These are phyloP conservation scores for Acanthamoeba triangularis DNA, from an alignment of 208 protist species.

Conservation along the genomic window DNA sequence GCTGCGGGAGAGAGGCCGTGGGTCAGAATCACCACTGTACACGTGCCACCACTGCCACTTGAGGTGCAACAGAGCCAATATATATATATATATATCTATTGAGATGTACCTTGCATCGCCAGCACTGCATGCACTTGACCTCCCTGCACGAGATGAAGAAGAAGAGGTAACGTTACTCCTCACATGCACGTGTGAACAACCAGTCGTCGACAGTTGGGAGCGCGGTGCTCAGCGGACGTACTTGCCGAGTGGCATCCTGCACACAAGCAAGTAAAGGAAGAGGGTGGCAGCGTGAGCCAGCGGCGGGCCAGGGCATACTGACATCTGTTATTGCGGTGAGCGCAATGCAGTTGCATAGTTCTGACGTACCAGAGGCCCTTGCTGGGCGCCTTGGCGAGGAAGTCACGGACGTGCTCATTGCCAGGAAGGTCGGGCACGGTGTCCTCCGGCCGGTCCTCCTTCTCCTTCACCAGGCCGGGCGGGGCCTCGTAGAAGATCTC, in stretches of 20 bases:
- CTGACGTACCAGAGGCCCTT: conserved; percentile 43
- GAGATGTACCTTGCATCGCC: conserved; percentile 43
- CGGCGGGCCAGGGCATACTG: not conserved
- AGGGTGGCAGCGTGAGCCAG: too few relatives aligned
- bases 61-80: too few relatives aligned
- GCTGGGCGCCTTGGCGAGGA: conserved; percentile 15
- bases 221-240: too few relatives aligned
- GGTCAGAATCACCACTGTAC: not conserved
- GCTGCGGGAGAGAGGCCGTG: not conserved
- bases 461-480: conserved; percentile 49
- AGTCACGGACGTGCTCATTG: conserved; percentile 36
- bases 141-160: not conserved
- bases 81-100: too few relatives aligned
- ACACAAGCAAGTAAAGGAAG: too few relatives aligned
- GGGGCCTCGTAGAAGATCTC: conserved; percentile 67
- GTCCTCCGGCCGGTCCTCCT: conserved; percentile 47
- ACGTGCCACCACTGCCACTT: not conserved
- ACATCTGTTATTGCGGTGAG: too few relatives aligned
- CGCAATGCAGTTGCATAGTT: not conserved
- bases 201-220: not conserved
- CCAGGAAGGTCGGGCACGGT: not conserved
- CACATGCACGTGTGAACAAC: not conserved
- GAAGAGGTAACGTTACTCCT: not conserved
- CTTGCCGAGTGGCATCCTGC: conserved; percentile 64
- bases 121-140: conserved; percentile 71